These are phyloP conservation scores for Trypanosoma melophagium DNA, from an alignment of 208 protist genomes.

Conservation along the genomic window DNA sequence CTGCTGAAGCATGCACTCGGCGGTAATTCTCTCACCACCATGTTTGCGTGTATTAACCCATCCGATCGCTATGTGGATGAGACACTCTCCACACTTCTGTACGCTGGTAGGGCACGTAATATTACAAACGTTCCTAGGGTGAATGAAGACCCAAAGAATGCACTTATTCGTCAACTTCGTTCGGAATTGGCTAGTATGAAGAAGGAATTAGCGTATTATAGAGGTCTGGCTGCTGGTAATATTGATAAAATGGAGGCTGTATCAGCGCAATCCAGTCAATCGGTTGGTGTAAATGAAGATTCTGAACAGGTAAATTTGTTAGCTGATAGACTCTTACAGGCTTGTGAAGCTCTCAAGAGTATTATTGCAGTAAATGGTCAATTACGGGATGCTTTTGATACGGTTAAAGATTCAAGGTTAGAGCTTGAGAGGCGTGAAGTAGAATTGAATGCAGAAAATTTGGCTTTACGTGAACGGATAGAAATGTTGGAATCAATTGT, in stretches of 20 bases:
- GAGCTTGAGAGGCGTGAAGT: constrained; percentile 53
- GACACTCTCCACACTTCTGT: constrained; percentile 88
- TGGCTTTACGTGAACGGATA: constrained; percentile 79
- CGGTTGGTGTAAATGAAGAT: background rate
- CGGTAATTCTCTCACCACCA: constrained; percentile 77
- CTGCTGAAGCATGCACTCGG: constrained; percentile 85
- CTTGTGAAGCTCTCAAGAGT: constrained; percentile 76
- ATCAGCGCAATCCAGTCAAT: too few relatives aligned
- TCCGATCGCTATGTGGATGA: constrained; percentile 86
- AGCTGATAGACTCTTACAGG: constrained; percentile 72
- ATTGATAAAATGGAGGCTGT: background rate
- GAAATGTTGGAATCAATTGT: constrained; percentile 85
- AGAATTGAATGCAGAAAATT: constrained; percentile 86
- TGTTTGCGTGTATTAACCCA: constrained; percentile 89
- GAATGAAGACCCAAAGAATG: constrained; percentile 78
- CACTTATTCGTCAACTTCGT: constrained; percentile 67
- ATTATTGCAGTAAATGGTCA: constrained; percentile 72
- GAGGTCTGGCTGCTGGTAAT: constrained; percentile 33
- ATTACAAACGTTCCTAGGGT: constrained; percentile 86
- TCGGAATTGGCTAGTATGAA: constrained; percentile 76
- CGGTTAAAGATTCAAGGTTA: constrained; percentile 39
- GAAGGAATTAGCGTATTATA: constrained; percentile 77
- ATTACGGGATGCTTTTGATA: constrained; percentile 78
- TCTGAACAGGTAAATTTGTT: constrained; percentile 40
- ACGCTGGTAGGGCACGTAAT: constrained; percentile 83